A percentile compares a stretch with the other conserved stretches of the same genome.
phyloP scores from a whole-genome alignment of 1,139 yeast species.

The Lodderomyces margitis region DNA sequence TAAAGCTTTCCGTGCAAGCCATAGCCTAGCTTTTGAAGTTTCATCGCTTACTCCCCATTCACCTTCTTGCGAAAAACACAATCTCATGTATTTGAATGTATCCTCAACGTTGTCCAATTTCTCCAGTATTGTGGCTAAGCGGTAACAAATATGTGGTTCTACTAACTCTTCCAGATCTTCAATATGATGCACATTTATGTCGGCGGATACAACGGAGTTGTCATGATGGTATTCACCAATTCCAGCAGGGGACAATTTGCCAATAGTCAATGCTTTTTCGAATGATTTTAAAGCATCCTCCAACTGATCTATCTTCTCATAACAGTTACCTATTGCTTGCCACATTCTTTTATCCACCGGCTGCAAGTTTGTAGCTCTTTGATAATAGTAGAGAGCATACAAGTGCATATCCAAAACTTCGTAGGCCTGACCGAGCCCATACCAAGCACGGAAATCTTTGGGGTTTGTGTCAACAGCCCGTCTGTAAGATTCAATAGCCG shows the following conservation, averaged over 20 bases:
- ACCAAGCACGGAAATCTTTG: constrained; percentile 96
- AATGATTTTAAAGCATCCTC: constrained; percentile 64
- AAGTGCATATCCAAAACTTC: constrained; percentile 95
- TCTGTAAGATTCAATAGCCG: constrained; percentile 94
- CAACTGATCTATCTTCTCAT: constrained; percentile 70
- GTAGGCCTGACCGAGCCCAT: constrained; percentile 97
- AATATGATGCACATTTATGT: background rate
- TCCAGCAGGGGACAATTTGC: constrained; percentile 24
- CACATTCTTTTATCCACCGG: constrained; percentile 94
- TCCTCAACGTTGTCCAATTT: constrained; percentile 49
- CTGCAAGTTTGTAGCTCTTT: constrained; percentile 82
- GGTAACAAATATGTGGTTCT: constrained; percentile 57
- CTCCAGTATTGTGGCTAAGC: constrained; percentile 69
- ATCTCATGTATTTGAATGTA: constrained; percentile 66
- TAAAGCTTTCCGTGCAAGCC: constrained; percentile 79
- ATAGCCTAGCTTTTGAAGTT: constrained; percentile 76
- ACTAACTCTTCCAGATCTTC: constrained; percentile 19
- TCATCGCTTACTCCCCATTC: constrained; percentile 74
- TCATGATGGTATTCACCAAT: background rate
- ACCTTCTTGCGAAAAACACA: constrained; percentile 66
- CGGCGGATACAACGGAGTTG: background rate
- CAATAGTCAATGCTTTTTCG: constrained; percentile 55
- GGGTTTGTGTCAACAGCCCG: constrained; percentile 88
- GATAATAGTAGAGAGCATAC: constrained; percentile 89
- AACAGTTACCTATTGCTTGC: constrained; percentile 93